phyloP scores from a whole-genome alignment of 75 land plant genomes.

The Pinus taeda region DNA sequence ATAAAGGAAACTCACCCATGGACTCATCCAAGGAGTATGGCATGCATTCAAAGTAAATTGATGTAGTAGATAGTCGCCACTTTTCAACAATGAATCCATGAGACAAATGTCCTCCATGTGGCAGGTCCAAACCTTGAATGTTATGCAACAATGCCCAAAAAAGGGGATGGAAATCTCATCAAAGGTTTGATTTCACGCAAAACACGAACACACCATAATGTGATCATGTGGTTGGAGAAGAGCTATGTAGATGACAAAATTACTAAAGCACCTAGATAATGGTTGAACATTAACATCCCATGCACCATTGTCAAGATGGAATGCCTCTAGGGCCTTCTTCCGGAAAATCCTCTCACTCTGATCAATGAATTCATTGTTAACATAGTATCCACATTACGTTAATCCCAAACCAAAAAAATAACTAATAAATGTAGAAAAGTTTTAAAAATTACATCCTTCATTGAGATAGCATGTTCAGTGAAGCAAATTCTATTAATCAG shows the following conservation, averaged over 20 bases:
- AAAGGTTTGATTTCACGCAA: too few species aligned
- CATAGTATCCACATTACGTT: constrained; percentile 61
- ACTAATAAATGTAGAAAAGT: neutral
- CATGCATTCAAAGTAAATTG: constrained; percentile 87
- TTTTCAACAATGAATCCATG: constrained; percentile 88
- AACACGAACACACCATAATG: constrained; percentile 59
- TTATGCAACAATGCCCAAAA: neutral
- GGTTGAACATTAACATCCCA: constrained; percentile 98
- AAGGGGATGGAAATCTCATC: constrained; percentile 1
- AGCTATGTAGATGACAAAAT: constrained; percentile 90
- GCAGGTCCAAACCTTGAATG: constrained; percentile 71
- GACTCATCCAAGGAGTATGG: constrained; percentile 79
- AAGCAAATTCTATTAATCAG: too few species aligned
- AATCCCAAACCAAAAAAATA: neutral
- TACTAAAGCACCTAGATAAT: constrained; percentile 89
- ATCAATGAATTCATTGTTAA: constrained; percentile 91
- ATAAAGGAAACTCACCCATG: constrained; percentile 33
- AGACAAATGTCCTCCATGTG: constrained; percentile 88
- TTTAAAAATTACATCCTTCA: too few species aligned
- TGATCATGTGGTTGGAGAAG: constrained; percentile 88
- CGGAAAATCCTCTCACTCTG: constrained; percentile 79
- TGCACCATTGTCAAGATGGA: constrained; percentile 50
- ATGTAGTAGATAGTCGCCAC: constrained; percentile 86
- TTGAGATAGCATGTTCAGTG: too few species aligned
- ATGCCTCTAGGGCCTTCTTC: constrained; percentile 73